These are phyloP conservation scores for Arthroderma sp. DNA, from an alignment of 2,329 filamentous ascomycete species.

Conservation along the genomic window DNA sequence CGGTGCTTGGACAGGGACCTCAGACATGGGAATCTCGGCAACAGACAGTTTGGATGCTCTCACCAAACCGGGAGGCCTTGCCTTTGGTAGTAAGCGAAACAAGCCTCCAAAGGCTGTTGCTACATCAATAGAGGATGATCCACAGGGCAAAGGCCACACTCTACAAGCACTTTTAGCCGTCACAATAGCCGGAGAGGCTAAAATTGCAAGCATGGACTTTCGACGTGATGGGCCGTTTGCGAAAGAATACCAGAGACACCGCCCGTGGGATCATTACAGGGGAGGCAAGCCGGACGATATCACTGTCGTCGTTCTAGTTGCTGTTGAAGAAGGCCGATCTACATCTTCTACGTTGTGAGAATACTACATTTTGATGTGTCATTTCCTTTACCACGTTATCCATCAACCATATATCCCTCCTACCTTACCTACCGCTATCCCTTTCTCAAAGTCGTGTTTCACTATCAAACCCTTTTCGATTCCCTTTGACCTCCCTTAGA, in stretches of 20 bases:
- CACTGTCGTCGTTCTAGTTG: conserved; percentile 68
- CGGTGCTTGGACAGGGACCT: conserved; percentile 60
- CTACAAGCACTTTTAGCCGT: conserved; percentile 69
- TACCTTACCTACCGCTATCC: not conserved
- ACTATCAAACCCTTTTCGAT: not conserved
- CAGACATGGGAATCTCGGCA: conserved; percentile 49
- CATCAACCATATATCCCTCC: not conserved
- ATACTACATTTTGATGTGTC: not conserved
- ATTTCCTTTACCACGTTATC: not conserved
- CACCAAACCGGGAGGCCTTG: conserved; percentile 38
- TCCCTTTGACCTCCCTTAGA: not conserved
- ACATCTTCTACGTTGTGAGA: no score
- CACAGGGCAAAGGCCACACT: conserved; percentile 33
- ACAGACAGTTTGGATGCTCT: conserved; percentile 47
- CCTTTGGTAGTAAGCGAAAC: conserved; percentile 16
- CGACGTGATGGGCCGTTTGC: conserved; percentile 86
- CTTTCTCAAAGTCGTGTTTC: not conserved
- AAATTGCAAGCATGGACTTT: conserved; percentile 67
- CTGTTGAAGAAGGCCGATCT: conserved; percentile 45
- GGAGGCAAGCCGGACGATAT: conserved; percentile 97
- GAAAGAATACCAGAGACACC: conserved; percentile 80
- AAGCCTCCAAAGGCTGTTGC: conserved; percentile 4
- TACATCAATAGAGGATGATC: conserved; percentile 14
- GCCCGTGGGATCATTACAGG: conserved; percentile 72
- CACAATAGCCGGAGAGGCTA: conserved; percentile 69